Evolutionary conservation across 108 stramenopile genomes (phyloP).

Genomic region (Ochromonas danica): DNA sequence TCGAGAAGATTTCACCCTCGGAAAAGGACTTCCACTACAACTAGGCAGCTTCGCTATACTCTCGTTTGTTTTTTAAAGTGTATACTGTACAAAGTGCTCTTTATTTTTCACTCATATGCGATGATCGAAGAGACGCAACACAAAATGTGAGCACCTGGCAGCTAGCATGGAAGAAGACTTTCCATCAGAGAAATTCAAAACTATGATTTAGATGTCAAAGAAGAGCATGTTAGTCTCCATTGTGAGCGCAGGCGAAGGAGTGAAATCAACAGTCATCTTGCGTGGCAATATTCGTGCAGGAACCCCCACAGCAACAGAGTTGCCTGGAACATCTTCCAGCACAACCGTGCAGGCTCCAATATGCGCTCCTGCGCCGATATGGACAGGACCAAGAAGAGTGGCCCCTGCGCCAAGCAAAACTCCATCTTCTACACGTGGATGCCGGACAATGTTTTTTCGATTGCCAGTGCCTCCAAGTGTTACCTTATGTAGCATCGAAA

Average conservation of each 20-base stretch:
- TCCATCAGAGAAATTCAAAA: no score
- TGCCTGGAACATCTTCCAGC: conserved; percentile 65
- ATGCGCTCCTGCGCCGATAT: conserved; percentile 70
- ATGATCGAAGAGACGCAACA: no score
- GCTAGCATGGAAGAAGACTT: no score
- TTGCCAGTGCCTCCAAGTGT: conserved; percentile 79
- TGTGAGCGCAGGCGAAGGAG: neutral
- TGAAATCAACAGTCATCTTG: neutral
- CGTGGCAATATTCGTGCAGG: conserved; percentile 25
- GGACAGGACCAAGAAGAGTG: conserved; percentile 70
- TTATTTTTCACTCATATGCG: no score
- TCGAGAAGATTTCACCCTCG: neutral
- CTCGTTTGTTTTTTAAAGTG: no score
- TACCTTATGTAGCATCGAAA: conserved; percentile 75
- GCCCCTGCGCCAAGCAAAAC: conserved; percentile 78
- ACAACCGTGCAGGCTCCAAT: conserved; percentile 77
- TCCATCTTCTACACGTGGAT: conserved; percentile 76
- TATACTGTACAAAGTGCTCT: no score
- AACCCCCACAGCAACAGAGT: conserved; percentile 46
- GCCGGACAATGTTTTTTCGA: conserved; percentile 71
- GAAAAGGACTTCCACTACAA: neutral
- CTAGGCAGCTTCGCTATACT: no score
- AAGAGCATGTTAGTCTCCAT: neutral
- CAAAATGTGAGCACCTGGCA: no score
- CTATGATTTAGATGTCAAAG: conserved; percentile 1